Base-by-base conservation (phyloP, 331 rosid genomes). In the Saraca asoca region DNA sequence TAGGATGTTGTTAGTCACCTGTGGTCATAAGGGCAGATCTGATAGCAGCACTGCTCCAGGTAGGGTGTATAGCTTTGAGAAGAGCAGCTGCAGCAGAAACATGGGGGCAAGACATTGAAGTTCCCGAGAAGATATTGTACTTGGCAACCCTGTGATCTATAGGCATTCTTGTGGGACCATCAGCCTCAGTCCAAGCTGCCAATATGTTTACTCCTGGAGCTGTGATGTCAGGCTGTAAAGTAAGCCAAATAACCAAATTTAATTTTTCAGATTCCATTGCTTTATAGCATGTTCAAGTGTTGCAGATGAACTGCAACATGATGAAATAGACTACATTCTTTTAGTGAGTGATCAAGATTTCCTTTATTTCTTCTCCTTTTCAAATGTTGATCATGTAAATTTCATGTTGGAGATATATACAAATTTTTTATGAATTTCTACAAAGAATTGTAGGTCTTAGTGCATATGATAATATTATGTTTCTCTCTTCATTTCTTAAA, bases 71-170 rank as follows among this genome's bases (percentile, higher is more conserved):
- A 56, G 97, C 91, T 71, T 85, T 86, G 68, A 94, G 85, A 70
- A 94, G 97, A 42, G 85, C 82, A 0, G 88, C 87, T 1, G 88
- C 81, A 18, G 88, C 98, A 43, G 95, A 52, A 54, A 94, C 82
- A 58, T 94, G 98, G 75, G 98, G 97, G 68, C 97, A 88, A 33
- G 98, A 80, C 98, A 94, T 94, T 38, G 98, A 94, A 41, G 98
- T 94, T 39, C 98, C 98, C 7, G 98, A 90, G 45, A 74, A 59
- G 29, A 94, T 77, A 64, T 85, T 94, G 72, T 84, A 94, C 76
- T 75, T 51, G 19, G 70, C 95, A 11, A 88, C 78, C 71, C 97
- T 72, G 20, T 77, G 63, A 75, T 94, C 97, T 0, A 14, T 7
- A 58, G 17, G 41, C 68, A 83, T 68, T 78, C 77, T 70, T 38